phyloP scores from a whole-genome alignment of 2,329 filamentous ascomycete genomes.

The Byssoonygena ceratinophila region DNA sequence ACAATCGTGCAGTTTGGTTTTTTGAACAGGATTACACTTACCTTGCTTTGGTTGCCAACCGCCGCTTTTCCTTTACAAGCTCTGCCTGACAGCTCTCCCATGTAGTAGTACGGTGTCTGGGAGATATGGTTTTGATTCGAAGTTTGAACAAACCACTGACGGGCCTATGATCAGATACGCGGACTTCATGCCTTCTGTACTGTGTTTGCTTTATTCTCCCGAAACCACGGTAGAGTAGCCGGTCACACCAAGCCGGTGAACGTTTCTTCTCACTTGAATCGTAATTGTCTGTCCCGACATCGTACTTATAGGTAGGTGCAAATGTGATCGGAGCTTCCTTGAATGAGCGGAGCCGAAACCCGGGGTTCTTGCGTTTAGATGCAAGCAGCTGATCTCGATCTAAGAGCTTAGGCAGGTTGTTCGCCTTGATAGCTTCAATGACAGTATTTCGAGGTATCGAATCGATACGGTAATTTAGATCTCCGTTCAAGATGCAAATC shows the following conservation, averaged over 20 bases:
- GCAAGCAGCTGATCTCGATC: conserved; percentile 90
- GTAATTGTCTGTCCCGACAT: conserved; percentile 87
- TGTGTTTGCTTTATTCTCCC: conserved; percentile 78
- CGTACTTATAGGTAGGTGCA: conserved; percentile 96
- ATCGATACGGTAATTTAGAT: conserved; percentile 96
- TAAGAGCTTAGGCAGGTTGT: conserved; percentile 74
- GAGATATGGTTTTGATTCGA: conserved; percentile 69
- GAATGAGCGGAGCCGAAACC: conserved; percentile 78
- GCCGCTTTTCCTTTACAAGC: conserved; percentile 61
- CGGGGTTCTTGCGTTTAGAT: conserved; percentile 77
- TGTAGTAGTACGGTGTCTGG: conserved; percentile 51
- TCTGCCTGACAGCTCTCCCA: conserved; percentile 65
- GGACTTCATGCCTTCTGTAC: conserved; percentile 79
- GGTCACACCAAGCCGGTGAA: conserved; percentile 92
- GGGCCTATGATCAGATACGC: conserved; percentile 83
- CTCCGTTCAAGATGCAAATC: conserved; percentile 90
- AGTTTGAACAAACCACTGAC: conserved; percentile 78
- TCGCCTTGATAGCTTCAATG: conserved; percentile 68
- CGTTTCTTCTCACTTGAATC: conserved; percentile 91
- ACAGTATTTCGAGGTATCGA: conserved; percentile 92
- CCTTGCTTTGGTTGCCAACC: conserved; percentile 64
- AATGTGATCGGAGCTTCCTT: conserved; percentile 86
- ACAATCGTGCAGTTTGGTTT: not conserved
- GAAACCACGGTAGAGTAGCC: conserved; percentile 72
- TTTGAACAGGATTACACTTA: conserved; percentile 48